Conservation (phyloP, 176 grass and related monocot species). For the Alopecurus myosuroides region DNA sequence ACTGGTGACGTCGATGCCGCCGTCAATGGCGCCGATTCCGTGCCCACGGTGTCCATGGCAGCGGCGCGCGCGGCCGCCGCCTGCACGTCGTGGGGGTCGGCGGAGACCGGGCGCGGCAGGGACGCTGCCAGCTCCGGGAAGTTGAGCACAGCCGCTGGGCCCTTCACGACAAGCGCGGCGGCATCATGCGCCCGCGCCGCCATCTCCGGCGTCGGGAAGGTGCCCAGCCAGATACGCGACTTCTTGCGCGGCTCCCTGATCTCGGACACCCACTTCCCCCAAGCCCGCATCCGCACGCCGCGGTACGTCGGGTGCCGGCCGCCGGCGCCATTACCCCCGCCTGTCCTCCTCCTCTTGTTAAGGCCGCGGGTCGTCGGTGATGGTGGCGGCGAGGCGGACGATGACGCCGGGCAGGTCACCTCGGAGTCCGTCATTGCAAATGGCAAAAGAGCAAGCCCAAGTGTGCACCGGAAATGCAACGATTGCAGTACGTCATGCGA, state of each 20-base stretch:
- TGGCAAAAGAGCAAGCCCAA: neutral
- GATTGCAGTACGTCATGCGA: neutral
- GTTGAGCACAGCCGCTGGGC: conserved; percentile 55
- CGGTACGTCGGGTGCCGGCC: conserved; percentile 46
- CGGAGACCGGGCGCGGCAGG: conserved; percentile 52
- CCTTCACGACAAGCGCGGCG: conserved; percentile 67
- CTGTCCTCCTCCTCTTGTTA: neutral
- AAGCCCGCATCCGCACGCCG: conserved; percentile 76
- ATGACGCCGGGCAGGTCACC: neutral
- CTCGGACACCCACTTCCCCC: conserved; percentile 97
- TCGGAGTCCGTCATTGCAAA: conserved; percentile 25
- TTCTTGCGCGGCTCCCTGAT: conserved; percentile 90
- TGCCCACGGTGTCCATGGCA: conserved; percentile 22
- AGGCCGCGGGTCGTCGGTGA: neutral
- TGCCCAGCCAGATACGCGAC: conserved; percentile 93
- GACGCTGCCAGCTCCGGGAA: conserved; percentile 55
- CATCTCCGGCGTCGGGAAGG: conserved; percentile 82
- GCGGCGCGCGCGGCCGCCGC: conserved; percentile 58
- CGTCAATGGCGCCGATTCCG: neutral
- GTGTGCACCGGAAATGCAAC: neutral
- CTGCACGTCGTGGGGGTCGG: conserved; percentile 61
- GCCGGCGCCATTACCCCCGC: neutral
- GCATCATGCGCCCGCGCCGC: conserved; percentile 82
- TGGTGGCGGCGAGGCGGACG: neutral
- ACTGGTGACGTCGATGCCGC: neutral